Base-by-base conservation (phyloP, 2,329 filamentous ascomycete genomes). In the Penicillium sclerotiorum region DNA sequence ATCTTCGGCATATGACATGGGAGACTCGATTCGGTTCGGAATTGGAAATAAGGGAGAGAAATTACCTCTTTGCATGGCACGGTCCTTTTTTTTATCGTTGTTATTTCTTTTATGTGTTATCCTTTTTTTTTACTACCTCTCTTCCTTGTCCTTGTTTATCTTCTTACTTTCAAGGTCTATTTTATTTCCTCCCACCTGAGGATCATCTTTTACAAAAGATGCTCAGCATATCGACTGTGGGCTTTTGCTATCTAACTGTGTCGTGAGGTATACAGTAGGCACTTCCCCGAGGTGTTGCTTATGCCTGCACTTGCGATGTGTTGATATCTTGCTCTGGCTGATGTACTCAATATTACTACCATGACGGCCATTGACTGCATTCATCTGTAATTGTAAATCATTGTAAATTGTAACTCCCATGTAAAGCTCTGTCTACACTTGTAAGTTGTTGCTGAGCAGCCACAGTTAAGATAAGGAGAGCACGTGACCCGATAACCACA, bases 1-100 rank as follows among this genome's bases (percentile, higher is more conserved):
- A 58, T 56, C 50, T 58, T 53, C 48, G 45, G 53, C 55, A 58
- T 58, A 56, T 52, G 55, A 56, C 43, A 56, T 56, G 55, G 46
- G 50, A 52, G 49, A 47, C 13, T 43, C 27, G 40, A 43, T 32
- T 23, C 40, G 40, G 40, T 51, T 50, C 44, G 46, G 45, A 52
- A 45, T 48, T 49, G 56, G 51, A 58, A 57, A 55, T 57, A 56
- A 43, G 56, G 51, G 53, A 55, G 38, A 46, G 37, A 50, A 48
- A 41, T 41, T 50, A 45, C 45, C 50, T 56, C 39, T 37, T 56
- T 62, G 47, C 55, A 61, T 52, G 56, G 50, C 60, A 59, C 55
- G 56, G 53, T 54, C 38, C 47, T 47, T 47, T 53, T 43, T 41
- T 48, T 50, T 41, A 43, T 50, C 23, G 49, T 37, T 48, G 45